Base-by-base conservation (phyloP, 345 rosid species). In the Triadica sebifera region DNA sequence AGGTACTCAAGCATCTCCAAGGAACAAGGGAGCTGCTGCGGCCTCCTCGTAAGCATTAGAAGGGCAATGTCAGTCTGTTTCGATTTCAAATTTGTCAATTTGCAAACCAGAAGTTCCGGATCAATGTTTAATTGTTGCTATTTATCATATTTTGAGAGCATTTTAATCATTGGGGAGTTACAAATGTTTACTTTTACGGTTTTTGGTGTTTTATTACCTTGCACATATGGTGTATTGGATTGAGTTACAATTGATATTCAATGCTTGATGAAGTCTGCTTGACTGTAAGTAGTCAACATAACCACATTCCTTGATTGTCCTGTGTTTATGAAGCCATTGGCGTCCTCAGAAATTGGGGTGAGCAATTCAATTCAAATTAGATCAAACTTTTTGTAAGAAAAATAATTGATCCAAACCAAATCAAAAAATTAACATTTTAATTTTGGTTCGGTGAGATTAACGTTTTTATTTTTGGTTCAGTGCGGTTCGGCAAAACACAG, bases 1-100 rank as follows among this genome's bases (percentile, higher is more conserved):
- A 46, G 74, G 74, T 70, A 15, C 65, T 53, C 76, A 77, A 77
- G 80, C 80, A 10, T 39, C 76, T 53, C 80, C 80, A 47, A 77
- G 76, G 72, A 77, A 46, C 71, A 77, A 71, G 68, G 72, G 76
- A 57, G 66, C 72, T 25, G 61, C 72, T 29, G 80, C 76, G 3
- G 60, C 72, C 39, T 8, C 66, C 3, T 34, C 38, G 41, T 87
- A 81, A 71, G 75, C 24, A 45, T 39, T 58, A 19, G n/a, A 34
- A 60, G 45, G 16, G n/a, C 50, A 5, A 37, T 53, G 69, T 47
- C 3, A 62, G 25, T 60, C 25, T 70, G 67, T 71, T 75, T 73
- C 59, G 52, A 24, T 69, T 47, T 43, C 17, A 53, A 66, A 38
- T 76, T 77, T 72, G 34, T 81, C 50, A 43, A 68, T 68, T 77